Evolutionary conservation across 148 eudicot species (phyloP).

Genomic region (Rhododendron simsii): DNA sequence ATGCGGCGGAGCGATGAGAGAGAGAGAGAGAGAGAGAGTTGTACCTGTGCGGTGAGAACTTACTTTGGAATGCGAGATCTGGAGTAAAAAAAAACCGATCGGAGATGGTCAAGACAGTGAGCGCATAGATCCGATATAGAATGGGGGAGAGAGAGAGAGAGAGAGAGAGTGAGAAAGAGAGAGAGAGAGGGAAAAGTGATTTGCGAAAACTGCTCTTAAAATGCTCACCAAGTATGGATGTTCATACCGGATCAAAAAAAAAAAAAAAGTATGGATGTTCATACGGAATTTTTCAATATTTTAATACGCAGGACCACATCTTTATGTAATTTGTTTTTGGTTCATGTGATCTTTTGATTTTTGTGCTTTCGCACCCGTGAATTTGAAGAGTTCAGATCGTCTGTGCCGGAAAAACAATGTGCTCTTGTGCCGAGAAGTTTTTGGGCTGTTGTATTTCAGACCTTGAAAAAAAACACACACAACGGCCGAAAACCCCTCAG

Average conservation of each 20-base stretch:
- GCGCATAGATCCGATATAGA: no score
- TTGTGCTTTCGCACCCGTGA: background rate
- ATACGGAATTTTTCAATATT: background rate
- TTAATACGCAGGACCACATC: background rate
- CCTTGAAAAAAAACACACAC: no score
- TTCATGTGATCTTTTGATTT: no score
- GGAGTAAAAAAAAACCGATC: background rate
- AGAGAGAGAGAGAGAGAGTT: background rate
- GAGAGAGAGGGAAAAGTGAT: constrained; percentile 4
- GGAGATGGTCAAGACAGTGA: background rate
- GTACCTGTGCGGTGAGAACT: background rate
- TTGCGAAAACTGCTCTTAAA: constrained; percentile 9
- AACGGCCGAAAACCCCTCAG: no score
- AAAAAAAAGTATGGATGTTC: background rate
- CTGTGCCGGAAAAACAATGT: no score
- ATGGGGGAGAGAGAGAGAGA: background rate
- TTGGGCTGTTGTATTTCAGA: accelerated
- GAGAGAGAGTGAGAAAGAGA: background rate
- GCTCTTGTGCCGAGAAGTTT: accelerated
- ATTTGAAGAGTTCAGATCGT: no score
- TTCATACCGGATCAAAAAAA: no score
- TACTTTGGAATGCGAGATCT: constrained; percentile 10
- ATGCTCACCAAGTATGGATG: background rate
- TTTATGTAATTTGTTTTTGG: background rate
- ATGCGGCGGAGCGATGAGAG: background rate